Evolutionary conservation across 108 stramenopile genomes (phyloP), one percentile per base, ranked within the genome.

Genomic region (Fragilaria crotonensis): DNA sequence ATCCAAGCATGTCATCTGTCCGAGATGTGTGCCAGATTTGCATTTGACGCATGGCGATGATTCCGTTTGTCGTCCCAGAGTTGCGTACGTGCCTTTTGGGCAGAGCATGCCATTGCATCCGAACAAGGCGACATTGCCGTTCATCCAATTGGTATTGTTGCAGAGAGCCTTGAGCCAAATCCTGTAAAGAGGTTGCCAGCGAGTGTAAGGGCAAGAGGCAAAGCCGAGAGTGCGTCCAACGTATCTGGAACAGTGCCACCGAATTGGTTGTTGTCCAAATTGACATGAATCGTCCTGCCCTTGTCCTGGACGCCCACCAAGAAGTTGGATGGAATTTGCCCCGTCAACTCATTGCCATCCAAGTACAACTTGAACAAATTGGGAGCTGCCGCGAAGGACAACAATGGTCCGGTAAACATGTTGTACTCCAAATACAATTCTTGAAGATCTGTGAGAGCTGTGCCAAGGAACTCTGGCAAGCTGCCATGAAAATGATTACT

Each of bases 71-170:
- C 83, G 66, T 50, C 90, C 90, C 22, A 66, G 54, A 2, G 55
- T 62, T 25, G 77, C 76, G 67, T 69, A 83, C 2, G 70, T 77
- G 26, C 85, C 85, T 25, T 56, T 49, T 20, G 77, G 83, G 60
- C 91, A 93, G 19, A 93, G 58, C 59, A 93, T 84, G 0, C 77
- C 87, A 50, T 86, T 78, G 44, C 91, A 93, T 17, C 68, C 64
- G 52, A 78, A 85, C 4, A 63, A 54, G 36, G 66, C 64, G 9
- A 84, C 78, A 29, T 76, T 52, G 25, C 81, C 83, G 41, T 63
- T 49, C 71, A 78, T 72, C 81, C 81, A 82, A 30, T 22, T 32
- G 5, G 18, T 25, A 20, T 57, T 46, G n/a, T 46, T 28, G 48
- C 82, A 84, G 4, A 84, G 63, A 31, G 45, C 54, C 4, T 11